Evolutionary conservation across 768 basidiomycete genomes (phyloP), one percentile per base, ranked within the genome.

Genomic region (Trametes punicea): DNA sequence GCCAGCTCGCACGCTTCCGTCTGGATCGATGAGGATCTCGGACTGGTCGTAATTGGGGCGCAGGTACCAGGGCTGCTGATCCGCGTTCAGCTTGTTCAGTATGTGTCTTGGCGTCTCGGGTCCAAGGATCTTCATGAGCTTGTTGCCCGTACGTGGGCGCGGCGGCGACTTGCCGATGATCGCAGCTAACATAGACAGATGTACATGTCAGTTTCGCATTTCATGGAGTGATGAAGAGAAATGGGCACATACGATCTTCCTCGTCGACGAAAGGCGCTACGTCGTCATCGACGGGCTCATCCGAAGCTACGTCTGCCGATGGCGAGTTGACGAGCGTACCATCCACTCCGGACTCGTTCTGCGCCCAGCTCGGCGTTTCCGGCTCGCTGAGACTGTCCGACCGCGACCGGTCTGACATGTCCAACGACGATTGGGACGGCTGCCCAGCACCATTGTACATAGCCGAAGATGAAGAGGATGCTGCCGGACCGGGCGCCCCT

Each of bases 21-120:
- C 92, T 6, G 87, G 81, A 61, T 93, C 90, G 63, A 96, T 87
- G 44, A 89, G 71, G 60, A 98, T 88, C 56, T 98, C 94, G 8
- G 79, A 78, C 39, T 84, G 82, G 52, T 77, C 81, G 69, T 91
- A 92, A 62, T 90, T 89, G 11, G 88, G 83, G 6, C 83, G 83
- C 45, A 99, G 78, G 71, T 90, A 98, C 90, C 89, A 92, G 2
- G 96, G 90, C 65, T 76, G 76, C 46, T 73, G 56, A 39, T 74
- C 74, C 2, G 76, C 74, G 26, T 71, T 71, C 42, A 74, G 61
- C 55, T 72, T 71, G 54, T 70, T 73, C 30, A 80, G 69, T 60
- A 77, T 74, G 52, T 74, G 72, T 46, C 73, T 73, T 0, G 82
- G 81, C 25, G 74, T 74, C 29, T 78, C 80, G 26, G 71, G 79